Evolutionary conservation across 2,329 filamentous ascomycete species (phyloP).

Genomic region (Macroventuria anomochaeta): DNA sequence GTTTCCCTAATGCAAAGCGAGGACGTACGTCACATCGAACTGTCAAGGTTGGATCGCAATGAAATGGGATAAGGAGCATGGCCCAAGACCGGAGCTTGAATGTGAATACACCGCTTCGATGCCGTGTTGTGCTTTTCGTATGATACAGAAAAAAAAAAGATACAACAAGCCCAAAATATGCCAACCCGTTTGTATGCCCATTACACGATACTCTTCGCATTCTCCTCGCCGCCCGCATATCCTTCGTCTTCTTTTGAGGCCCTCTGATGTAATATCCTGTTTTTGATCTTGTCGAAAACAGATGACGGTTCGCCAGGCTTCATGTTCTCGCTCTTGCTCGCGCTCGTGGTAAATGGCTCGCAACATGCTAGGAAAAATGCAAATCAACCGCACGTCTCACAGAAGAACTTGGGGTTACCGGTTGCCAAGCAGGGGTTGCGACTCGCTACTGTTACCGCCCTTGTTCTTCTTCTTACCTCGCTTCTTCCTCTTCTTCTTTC

Average conservation of each 20-base stretch:
- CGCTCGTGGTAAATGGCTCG: background rate
- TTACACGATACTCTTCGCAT: background rate
- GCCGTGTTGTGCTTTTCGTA: conserved; percentile 1
- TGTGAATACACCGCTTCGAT: background rate
- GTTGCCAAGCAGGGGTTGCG: conserved; percentile 41
- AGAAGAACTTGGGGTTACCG: conserved; percentile 13
- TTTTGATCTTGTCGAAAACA: background rate
- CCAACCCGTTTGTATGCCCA: conserved; percentile 1
- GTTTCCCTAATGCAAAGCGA: no score
- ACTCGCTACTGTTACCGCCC: conserved; percentile 37
- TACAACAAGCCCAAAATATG: background rate
- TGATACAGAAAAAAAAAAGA: conserved; percentile 11
- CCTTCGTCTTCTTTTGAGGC: background rate
- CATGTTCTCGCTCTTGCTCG: background rate
- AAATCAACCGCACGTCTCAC: conserved; percentile 7
- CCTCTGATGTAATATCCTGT: background rate
- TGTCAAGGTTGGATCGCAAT: no score
- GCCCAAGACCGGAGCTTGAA: no score
- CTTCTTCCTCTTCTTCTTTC: conserved; percentile 47
- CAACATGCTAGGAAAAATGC: background rate
- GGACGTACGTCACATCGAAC: no score
- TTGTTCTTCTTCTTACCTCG: conserved; percentile 49
- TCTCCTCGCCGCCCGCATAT: background rate
- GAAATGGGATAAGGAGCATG: no score
- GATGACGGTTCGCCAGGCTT: background rate